A percentile compares a stretch with the other conserved stretches of the same genome.
Evolutionary conservation across 495 filamentous ascomycete genomes (phyloP).

Genomic region (Penicillium tannophilum): DNA sequence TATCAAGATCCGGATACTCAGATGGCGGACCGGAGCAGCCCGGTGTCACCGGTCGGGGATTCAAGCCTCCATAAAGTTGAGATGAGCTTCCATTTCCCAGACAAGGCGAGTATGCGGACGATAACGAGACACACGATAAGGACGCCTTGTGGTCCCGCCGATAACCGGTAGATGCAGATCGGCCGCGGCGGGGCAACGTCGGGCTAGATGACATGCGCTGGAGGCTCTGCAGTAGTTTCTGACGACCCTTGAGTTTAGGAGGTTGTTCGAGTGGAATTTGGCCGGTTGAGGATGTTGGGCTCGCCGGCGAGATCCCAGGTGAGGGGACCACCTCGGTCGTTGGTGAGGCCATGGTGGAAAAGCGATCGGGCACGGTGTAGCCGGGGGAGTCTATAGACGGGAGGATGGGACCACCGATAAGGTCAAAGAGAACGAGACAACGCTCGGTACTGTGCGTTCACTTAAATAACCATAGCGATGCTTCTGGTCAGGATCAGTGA

Average conservation of each 20-base stretch:
- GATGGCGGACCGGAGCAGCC: slow-evolving; percentile 52
- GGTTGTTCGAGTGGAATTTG: slow-evolving; percentile 53
- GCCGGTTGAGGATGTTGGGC: slow-evolving; percentile 32
- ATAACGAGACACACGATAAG: slow-evolving; percentile 84
- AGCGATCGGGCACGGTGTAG: not conserved
- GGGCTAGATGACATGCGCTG: slow-evolving; percentile 89
- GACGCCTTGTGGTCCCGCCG: slow-evolving; percentile 71
- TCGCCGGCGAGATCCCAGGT: slow-evolving; percentile 32
- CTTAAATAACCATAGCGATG: slow-evolving; percentile 17
- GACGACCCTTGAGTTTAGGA: slow-evolving; percentile 70
- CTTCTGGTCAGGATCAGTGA: not conserved
- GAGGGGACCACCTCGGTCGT: slow-evolving; percentile 31
- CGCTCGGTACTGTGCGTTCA: not conserved
- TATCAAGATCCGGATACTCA: slow-evolving; percentile 37
- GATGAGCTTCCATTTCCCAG: slow-evolving; percentile 57
- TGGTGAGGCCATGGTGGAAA: slow-evolving; percentile 34
- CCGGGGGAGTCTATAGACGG: not conserved
- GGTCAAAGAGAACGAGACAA: not conserved
- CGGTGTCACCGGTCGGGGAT: slow-evolving; percentile 60
- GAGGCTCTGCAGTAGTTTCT: slow-evolving; percentile 74
- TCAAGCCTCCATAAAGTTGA: slow-evolving; percentile 59
- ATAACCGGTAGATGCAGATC: slow-evolving; percentile 57
- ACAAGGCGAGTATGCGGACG: slow-evolving; percentile 58
- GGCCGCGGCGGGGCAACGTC: slow-evolving; percentile 65
- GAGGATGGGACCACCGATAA: slow-evolving; percentile 2